Percentiles rank a stretch among this genome's conserved stretches.
phyloP scores from a whole-genome alignment of 805 yeast genomes.

The Phaffomyces antillensis region DNA sequence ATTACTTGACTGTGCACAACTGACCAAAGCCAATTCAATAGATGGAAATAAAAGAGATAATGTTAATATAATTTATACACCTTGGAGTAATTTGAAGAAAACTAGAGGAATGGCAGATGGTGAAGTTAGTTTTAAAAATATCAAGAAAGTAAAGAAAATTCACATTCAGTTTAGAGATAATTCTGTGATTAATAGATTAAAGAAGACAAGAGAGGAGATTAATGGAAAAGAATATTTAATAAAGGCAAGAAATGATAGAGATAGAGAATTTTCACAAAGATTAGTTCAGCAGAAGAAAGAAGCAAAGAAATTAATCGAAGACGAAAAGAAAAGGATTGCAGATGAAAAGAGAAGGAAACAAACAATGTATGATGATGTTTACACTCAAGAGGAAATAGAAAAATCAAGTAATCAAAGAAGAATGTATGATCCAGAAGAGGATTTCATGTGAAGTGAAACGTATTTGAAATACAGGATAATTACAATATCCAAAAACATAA shows the following conservation, averaged over 20 bases:
- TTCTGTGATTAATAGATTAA: constrained; percentile 50
- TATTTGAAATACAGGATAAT: too few relatives aligned
- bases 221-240: constrained; percentile 25
- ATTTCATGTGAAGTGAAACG: constrained; percentile 34
- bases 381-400: constrained; percentile 37
- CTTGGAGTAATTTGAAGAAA: constrained; percentile 62
- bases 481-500: neutral
- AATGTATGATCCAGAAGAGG: constrained; percentile 50
- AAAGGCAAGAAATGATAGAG: constrained; percentile 33
- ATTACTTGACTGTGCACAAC: constrained; percentile 53
- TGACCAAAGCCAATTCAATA: constrained; percentile 72
- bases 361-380: constrained; percentile 41
- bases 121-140: constrained; percentile 66
- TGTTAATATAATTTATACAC: constrained; percentile 63
- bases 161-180: constrained; percentile 52
- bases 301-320: constrained; percentile 17
- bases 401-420: constrained; percentile 40
- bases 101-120: constrained; percentile 72
- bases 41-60: constrained; percentile 66
- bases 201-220: constrained; percentile 56
- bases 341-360: constrained; percentile 34
- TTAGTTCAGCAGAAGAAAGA: constrained; percentile 20
- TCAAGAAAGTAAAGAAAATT: constrained; percentile 43
- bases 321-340: constrained; percentile 31
- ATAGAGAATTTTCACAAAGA: constrained; percentile 23